These are phyloP conservation scores for Clonostachys byssicola DNA, from an alignment of 2,329 filamentous ascomycete genomes.

Conservation along the genomic window DNA sequence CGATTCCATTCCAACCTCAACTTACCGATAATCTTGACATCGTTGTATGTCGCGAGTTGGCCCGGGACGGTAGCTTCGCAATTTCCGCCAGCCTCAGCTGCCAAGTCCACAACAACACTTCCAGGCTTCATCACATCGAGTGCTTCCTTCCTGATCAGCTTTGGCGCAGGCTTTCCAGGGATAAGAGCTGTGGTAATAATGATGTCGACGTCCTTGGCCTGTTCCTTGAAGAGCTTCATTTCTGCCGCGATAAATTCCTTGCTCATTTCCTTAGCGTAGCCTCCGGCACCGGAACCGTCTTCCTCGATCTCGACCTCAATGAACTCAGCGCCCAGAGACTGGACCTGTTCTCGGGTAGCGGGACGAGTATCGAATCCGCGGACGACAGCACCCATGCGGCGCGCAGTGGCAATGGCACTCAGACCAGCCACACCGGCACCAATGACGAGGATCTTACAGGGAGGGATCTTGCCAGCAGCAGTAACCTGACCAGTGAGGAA, in stretches of 20 bases:
- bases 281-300: constrained; percentile 78
- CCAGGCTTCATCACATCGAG: constrained; percentile 85
- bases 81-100: constrained; percentile 84
- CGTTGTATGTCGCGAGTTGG: constrained; percentile 66
- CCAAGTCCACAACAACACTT: constrained; percentile 83
- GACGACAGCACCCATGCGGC: constrained; percentile 83
- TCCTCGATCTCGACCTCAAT: constrained; percentile 83
- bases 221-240: constrained; percentile 88
- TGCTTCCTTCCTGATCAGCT: constrained; percentile 77
- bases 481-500: constrained; percentile 89
- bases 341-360: constrained; percentile 84
- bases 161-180: constrained; percentile 77
- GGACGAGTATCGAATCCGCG: constrained; percentile 87
- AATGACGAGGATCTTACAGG: constrained; percentile 86
- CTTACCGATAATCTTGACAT: constrained; percentile 78
- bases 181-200: constrained; percentile 92
- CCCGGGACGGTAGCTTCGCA: constrained; percentile 78
- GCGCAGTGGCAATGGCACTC: constrained; percentile 82
- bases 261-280: constrained; percentile 92
- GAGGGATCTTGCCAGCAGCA: constrained; percentile 84
- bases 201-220: constrained; percentile 84
- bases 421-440: constrained; percentile 86
- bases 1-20: not conserved
- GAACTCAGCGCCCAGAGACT: constrained; percentile 86
- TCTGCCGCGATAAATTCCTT: constrained; percentile 90